Base-by-base conservation (phyloP, 2,329 filamentous ascomycete genomes). In the Trichoderma citrinoviride region DNA sequence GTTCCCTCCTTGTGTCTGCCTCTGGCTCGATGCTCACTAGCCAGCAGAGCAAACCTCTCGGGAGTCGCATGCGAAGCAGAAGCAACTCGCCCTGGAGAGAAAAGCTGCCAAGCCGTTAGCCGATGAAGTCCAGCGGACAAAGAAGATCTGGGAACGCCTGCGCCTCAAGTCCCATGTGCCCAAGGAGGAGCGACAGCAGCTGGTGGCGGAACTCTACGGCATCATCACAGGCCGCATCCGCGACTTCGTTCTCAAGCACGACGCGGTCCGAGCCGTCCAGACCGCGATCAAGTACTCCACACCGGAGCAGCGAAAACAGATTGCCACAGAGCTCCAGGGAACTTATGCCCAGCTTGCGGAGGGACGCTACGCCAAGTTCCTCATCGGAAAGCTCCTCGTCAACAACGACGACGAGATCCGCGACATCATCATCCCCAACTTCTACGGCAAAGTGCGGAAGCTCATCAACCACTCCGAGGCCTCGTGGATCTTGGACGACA, bases 181-280 rank as follows among this genome's bases (percentile, higher is more conserved):
- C 46, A 88, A 90, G 72, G 91, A 96, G 44, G 93, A 99, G 81
- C 87, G 95, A 68, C 90, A 94, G 77, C 85, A 90, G 75, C 85
- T 99, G 46, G 90, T 98, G 54, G 86, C 89, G 66, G 94, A 99
- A 80, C 85, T 99, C 27, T 98, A 96, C 77, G 84, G 85, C 65
- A 96, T 99, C 73, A 91, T 97, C 72, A 95, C 91, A 25, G 94
- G 93, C 61, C 87, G 91, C 65, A 90, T 98, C 72, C 92, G 92
- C 78, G 95, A 98, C 68, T 97, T 98, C 70, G 94, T 97, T 21
- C 91, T 99, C 80, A 99, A 99, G 85, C 95, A 99, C 77, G 95
- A 99, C 76, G 92, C 93, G 41, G 94, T 97, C n/a, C 87, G 95
- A 70, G 93, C 97, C 47, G 90, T 99, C 27, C 95, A 99, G 80